A percentile compares a stretch with the other conserved stretches of the same genome.
Evolutionary conservation across 2,329 filamentous ascomycete genomes (phyloP).

Genomic region (Magnaporthiopsis incrustans): DNA sequence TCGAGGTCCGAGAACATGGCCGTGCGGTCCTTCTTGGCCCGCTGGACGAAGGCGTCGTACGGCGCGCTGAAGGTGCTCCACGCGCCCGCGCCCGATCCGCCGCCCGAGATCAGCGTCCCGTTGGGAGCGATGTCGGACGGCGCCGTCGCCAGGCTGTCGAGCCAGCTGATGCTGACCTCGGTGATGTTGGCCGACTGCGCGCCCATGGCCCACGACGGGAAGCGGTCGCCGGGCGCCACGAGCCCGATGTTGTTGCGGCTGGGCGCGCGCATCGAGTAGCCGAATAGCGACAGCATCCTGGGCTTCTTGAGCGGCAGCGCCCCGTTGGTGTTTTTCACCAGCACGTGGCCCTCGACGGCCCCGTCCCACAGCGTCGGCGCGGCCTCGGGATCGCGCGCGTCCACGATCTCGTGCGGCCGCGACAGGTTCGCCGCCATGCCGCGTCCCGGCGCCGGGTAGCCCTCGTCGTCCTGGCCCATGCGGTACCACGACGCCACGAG

Average conservation of each 20-base stretch:
- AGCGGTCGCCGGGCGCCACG: slow-evolving; percentile 37
- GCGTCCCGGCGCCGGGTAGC: slow-evolving; percentile 25
- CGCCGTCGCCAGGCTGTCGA: slow-evolving; percentile 21
- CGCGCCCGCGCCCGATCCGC: slow-evolving; percentile 39
- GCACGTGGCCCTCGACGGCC: slow-evolving; percentile 56
- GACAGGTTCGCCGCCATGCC: slow-evolving; percentile 55
- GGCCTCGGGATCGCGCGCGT: slow-evolving; percentile 40
- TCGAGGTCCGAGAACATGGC: slow-evolving; percentile 45
- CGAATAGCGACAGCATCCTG: slow-evolving; percentile 47
- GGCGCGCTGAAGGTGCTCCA: slow-evolving; percentile 32
- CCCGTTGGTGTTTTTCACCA: slow-evolving; percentile 69
- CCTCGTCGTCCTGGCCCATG: slow-evolving; percentile 42
- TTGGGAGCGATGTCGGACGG: slow-evolving; percentile 31
- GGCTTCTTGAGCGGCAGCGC: slow-evolving; percentile 54
- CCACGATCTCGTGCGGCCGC: slow-evolving; percentile 33
- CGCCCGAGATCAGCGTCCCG: slow-evolving; percentile 42
- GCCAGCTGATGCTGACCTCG: slow-evolving; percentile 38
- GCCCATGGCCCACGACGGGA: slow-evolving; percentile 45
- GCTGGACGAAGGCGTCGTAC: slow-evolving; percentile 27
- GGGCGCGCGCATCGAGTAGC: slow-evolving; percentile 38
- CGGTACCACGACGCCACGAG: slow-evolving; percentile 50
- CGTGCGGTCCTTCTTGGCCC: slow-evolving; percentile 45
- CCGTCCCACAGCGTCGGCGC: slow-evolving; percentile 35
- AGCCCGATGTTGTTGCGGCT: slow-evolving; percentile 57
- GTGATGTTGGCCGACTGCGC: slow-evolving; percentile 27